Evolutionary conservation across 1,139 yeast genomes (phyloP).

Genomic region (Hemisphaericaspora xylanilytica): DNA sequence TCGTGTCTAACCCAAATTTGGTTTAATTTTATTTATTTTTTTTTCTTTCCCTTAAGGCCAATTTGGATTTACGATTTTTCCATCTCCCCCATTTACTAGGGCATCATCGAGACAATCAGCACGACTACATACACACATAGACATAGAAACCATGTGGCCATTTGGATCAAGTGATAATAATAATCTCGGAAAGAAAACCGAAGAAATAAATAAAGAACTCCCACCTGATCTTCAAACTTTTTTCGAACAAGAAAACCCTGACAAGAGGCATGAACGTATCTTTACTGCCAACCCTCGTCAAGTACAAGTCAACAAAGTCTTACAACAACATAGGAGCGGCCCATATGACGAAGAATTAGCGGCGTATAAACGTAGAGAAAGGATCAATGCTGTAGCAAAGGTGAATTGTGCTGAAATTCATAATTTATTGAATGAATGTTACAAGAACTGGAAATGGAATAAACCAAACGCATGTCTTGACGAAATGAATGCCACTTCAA

Average conservation of each 20-base stretch:
- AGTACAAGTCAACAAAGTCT: constrained; percentile 28
- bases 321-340: constrained; percentile 17
- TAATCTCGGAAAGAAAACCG: constrained; percentile 18
- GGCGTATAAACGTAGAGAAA: constrained; percentile 31
- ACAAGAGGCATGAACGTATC: constrained; percentile 22
- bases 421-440: constrained; percentile 37
- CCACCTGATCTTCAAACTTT: constrained; percentile 31
- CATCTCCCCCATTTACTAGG: too few species aligned
- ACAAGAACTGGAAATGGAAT: constrained; percentile 30
- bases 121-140: neutral
- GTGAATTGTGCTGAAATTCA: constrained; percentile 47
- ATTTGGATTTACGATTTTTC: too few species aligned
- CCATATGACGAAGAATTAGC: constrained; percentile 30
- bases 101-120: neutral
- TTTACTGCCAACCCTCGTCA: constrained; percentile 30
- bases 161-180: constrained; percentile 14
- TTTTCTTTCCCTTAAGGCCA: neutral
- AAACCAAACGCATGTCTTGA: constrained; percentile 25
- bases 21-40: too few species aligned
- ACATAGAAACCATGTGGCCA: constrained; percentile 22
- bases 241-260: constrained; percentile 34
- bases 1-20: neutral
- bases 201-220: constrained; percentile 31
- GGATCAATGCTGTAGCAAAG: constrained; percentile 23
- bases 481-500: constrained; percentile 25